Conservation (phyloP, 305 asterid genomes). For the Euphrasia arctica region DNA sequence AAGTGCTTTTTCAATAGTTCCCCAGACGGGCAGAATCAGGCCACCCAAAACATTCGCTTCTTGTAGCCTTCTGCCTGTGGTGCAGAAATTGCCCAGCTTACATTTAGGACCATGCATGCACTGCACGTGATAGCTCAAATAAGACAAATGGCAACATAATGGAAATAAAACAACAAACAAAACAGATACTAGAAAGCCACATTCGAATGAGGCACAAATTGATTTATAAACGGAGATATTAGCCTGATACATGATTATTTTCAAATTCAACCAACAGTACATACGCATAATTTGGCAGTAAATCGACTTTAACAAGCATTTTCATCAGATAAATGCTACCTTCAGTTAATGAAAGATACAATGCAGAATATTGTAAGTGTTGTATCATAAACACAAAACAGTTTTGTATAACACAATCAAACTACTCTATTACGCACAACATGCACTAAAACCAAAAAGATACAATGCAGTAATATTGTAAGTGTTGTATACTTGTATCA, state of each 20-base stretch:
- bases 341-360: too few relatives aligned
- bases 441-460: too few relatives aligned
- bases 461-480: constrained; percentile 1
- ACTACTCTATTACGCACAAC: too few relatives aligned
- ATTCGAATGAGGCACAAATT: constrained; percentile 1
- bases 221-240: not conserved
- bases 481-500: not conserved
- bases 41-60: constrained; percentile 97
- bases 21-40: constrained; percentile 98
- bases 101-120: constrained; percentile 99
- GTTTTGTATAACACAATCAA: too few relatives aligned
- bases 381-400: too few relatives aligned
- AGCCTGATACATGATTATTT: constrained; percentile 5
- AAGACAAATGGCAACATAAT: constrained; percentile 24
- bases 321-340: too few relatives aligned
- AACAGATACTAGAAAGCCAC: constrained; percentile 11
- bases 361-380: too few relatives aligned
- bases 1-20: constrained; percentile 89
- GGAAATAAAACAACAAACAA: constrained; percentile 16
- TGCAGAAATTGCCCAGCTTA: constrained; percentile 75
- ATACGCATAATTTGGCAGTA: not conserved
- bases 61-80: constrained; percentile 86
- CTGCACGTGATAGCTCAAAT: constrained; percentile 48
- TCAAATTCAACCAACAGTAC: not conserved
- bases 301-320: not conserved